These are phyloP conservation scores for Exutisphaerella laricina DNA, from an alignment of 2,329 filamentous ascomycete genomes.

Conservation along the genomic window DNA sequence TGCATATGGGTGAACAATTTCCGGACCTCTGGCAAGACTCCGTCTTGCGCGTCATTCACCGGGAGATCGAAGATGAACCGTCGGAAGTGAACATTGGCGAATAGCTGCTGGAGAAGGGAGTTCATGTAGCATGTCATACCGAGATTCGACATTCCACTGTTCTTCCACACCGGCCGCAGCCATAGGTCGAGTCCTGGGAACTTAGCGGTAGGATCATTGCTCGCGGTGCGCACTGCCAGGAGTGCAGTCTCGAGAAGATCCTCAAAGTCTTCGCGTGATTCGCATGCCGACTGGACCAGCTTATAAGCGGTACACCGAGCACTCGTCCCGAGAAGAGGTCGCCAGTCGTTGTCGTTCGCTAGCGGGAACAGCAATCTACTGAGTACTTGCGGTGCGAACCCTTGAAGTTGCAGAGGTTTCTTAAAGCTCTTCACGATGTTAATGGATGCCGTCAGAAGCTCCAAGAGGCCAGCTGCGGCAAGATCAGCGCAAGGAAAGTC, in stretches of 20 bases:
- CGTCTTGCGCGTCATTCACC: conserved; percentile 54
- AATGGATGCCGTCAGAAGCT: conserved; percentile 35
- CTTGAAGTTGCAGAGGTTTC: conserved; percentile 25
- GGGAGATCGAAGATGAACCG: conserved; percentile 63
- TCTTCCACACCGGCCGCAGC: conserved; percentile 29
- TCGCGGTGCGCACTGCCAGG: conserved; percentile 8
- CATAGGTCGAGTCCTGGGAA: conserved; percentile 38
- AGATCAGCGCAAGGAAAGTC: conserved; percentile 22
- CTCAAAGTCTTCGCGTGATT: conserved; percentile 15
- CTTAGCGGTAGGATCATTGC: conserved; percentile 7
- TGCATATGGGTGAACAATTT: conserved; percentile 82
- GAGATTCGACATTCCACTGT: conserved; percentile 70
- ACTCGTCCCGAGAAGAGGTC: conserved; percentile 16
- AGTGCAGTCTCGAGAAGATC: conserved; percentile 13
- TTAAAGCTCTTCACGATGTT: conserved; percentile 27
- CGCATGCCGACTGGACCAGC: conserved; percentile 22
- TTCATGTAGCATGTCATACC: conserved; percentile 98
- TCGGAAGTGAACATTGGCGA: conserved; percentile 88
- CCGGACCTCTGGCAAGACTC: conserved; percentile 70
- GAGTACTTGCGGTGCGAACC: conserved; percentile 24
- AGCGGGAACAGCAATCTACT: conserved; percentile 26
- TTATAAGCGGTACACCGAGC: conserved; percentile 22
- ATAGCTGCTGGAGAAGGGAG: conserved; percentile 87
- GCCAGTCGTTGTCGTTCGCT: neutral
- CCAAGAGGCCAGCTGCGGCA: conserved; percentile 32